These are phyloP conservation scores for Suillus clintonianus DNA, from an alignment of 768 basidiomycete species.

Conservation along the genomic window DNA sequence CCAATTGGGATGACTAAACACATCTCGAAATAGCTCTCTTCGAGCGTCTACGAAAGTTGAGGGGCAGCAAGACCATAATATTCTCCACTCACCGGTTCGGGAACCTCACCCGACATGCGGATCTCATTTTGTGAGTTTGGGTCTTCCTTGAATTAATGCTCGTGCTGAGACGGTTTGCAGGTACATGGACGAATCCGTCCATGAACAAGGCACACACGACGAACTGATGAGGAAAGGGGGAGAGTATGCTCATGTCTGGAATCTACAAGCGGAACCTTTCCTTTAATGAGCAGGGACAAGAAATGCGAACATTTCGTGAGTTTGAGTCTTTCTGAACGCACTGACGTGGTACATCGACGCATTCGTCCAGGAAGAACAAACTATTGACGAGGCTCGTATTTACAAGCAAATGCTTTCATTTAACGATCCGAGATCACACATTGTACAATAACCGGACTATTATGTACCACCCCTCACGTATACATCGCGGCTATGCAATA, in stretches of 20 bases:
- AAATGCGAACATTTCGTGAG: conserved; percentile 51
- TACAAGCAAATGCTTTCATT: conserved; percentile 62
- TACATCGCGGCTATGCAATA: neutral
- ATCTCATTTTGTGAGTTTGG: conserved; percentile 58
- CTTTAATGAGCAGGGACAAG: conserved; percentile 24
- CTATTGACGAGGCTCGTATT: conserved; percentile 62
- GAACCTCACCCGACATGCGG: conserved; percentile 69
- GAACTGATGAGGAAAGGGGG: conserved; percentile 54
- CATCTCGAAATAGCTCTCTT: conserved; percentile 53
- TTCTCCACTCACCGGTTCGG: conserved; percentile 70
- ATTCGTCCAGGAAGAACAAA: conserved; percentile 64
- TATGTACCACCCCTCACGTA: neutral
- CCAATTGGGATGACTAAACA: neutral
- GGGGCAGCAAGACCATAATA: conserved; percentile 80
- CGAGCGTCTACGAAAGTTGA: conserved; percentile 61
- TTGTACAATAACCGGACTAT: neutral
- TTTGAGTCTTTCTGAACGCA: neutral
- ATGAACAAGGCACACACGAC: conserved; percentile 70
- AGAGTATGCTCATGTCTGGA: conserved; percentile 76
- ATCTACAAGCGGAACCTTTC: conserved; percentile 72
- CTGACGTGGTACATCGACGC: conserved; percentile 61
- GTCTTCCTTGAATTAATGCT: neutral
- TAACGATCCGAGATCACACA: conserved; percentile 5
- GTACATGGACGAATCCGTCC: conserved; percentile 67
- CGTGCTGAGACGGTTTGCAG: conserved; percentile 32